These are phyloP conservation scores for Populus trichocarpa DNA, from an alignment of 441 rosid genomes.

Conservation along the genomic window DNA sequence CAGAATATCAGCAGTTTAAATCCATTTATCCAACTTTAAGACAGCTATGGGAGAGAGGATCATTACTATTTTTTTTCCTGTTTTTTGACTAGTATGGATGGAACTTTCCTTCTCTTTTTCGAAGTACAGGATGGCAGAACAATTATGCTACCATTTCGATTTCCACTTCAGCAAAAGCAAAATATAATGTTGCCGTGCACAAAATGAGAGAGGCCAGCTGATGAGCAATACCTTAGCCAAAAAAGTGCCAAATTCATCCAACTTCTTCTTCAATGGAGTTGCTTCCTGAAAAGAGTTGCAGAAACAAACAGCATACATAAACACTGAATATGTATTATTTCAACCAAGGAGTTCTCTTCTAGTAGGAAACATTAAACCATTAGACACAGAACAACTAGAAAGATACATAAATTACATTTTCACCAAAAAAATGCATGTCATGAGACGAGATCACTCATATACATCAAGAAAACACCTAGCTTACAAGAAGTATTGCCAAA, in stretches of 20 bases:
- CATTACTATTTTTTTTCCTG: not conserved
- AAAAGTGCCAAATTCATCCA: constrained; percentile 98
- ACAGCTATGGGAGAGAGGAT: not conserved
- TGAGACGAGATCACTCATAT: not conserved
- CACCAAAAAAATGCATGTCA: not conserved
- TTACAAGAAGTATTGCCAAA: not conserved
- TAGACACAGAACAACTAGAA: not conserved
- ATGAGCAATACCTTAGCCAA: constrained; percentile 74
- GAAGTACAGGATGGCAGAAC: not conserved
- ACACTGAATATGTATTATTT: not conserved
- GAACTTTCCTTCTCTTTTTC: not conserved
- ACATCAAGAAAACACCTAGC: not conserved
- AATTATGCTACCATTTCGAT: not conserved
- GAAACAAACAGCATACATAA: constrained; percentile 15
- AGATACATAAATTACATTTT: not conserved
- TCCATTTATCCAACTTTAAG: not conserved
- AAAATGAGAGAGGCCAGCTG: constrained; percentile 1
- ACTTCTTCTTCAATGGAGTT: constrained; percentile 92
- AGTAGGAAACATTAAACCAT: not conserved
- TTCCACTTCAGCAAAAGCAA: not conserved
- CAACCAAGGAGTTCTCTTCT: constrained; percentile 4
- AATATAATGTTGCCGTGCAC: not conserved
- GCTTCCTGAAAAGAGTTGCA: constrained; percentile 64
- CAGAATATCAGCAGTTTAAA: not conserved
- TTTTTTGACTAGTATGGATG: not conserved